These are phyloP conservation scores for Angomonas ambiguus DNA, from an alignment of 208 protist genomes.

Conservation along the genomic window DNA sequence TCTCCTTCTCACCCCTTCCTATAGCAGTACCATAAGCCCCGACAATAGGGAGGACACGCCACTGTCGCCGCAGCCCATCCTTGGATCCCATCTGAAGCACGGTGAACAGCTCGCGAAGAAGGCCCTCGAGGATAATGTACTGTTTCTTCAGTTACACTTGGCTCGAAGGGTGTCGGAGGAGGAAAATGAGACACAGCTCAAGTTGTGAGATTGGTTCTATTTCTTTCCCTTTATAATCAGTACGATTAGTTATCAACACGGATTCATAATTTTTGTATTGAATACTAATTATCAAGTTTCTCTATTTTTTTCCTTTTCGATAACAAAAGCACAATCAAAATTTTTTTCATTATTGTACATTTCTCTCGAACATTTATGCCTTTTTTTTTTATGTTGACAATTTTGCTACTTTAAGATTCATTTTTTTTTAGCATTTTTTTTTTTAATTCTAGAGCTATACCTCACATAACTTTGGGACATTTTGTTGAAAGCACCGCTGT, in stretches of 20 bases:
- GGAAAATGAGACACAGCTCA: background rate
- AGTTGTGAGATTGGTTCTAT: too few relatives aligned
- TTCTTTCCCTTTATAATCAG: too few relatives aligned
- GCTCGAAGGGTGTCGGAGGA: background rate
- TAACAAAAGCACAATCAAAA: background rate
- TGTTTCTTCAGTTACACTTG: constrained; percentile 34
- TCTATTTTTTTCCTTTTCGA: constrained; percentile 11
- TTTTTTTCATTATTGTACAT: constrained; percentile 5
- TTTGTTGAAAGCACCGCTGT: too few relatives aligned
- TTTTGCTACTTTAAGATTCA: too few relatives aligned
- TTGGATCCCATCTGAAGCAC: constrained; percentile 34
- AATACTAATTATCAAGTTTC: constrained; percentile 11
- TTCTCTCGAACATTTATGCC: background rate
- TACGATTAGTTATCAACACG: constrained; percentile 7
- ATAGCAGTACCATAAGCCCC: background rate
- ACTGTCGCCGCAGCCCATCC: too few relatives aligned
- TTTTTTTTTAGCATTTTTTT: background rate
- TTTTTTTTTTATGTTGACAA: too few relatives aligned
- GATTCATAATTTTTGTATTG: constrained; percentile 5
- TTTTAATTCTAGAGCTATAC: background rate
- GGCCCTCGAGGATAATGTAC: constrained; percentile 66
- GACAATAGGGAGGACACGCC: too few relatives aligned
- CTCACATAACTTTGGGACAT: too few relatives aligned
- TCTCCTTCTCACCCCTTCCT: background rate
- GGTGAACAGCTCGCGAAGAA: constrained; percentile 55